Evolutionary conservation across 306 rosid species (phyloP), one percentile per base, ranked within the genome.

Genomic region (Rosa rugosa): DNA sequence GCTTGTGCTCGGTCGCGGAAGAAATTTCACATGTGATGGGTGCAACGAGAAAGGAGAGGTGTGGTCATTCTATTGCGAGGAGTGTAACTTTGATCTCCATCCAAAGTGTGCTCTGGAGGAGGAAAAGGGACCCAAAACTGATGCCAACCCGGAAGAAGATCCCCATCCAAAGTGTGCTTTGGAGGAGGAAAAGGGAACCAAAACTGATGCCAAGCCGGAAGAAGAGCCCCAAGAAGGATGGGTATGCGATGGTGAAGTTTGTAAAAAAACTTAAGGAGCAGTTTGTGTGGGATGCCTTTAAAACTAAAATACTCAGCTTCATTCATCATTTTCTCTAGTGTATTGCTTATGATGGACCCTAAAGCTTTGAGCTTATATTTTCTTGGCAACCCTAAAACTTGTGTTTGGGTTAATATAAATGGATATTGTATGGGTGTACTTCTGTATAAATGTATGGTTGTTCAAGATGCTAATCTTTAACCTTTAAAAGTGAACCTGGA

Each of bases 81-180:
- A 84, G 20, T 92, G 97, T 80, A 84, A 88, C 80, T 92, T 86
- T 75, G 87, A 89, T 88, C 86, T 92, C 46, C 95, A 92, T 75
- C 91, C 87, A 6, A 86, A 84, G 23, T 92, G 93, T 85, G 91
- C 89, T 18, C 10, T 86, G 75, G 70, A 79, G 34, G 83, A 77
- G 46, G 86, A 79, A 13, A 56, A 80, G 25, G 88, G 31, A 80
- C 62, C 63, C 80, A 60, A 81, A 66, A 80, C 79, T 75, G 85
- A 72, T 65, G 64, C 65, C 36, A 69, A 72, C 38, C 47, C 50
- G 4, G 79, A 74, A 23, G 81, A 23, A 45, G 88, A 84, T 31
- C 36, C 36, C 46, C 95, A 92, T 75, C 91, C 88, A 5, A 86
- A 84, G 22, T 92, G 93, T 85, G 91, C 89, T 18, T 9, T 86